Base-by-base conservation (phyloP, 768 basidiomycete species). In the Leccinum incarnatum region DNA sequence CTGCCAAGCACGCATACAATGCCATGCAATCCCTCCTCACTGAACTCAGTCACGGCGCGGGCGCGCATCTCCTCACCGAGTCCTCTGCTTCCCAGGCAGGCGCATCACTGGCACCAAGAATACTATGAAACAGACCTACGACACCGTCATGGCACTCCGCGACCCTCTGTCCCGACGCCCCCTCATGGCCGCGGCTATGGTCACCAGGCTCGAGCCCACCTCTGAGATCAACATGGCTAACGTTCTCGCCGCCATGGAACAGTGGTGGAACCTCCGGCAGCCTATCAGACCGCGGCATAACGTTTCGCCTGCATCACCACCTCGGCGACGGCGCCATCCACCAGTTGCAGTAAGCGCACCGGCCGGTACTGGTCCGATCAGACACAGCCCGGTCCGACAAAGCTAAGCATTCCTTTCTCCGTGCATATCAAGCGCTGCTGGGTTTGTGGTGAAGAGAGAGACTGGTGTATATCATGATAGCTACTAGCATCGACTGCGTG, bases 241-340 rank as follows among this genome's bases (percentile, higher is more conserved):
- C 37, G 21, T 55, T 52, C 47, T 70, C 51, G n/a, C 32, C 12
- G 21, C 34, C 57, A 69, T 69, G 68, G 62, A 68, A 11, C 30
- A 52, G 25, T 69, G 68, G 68, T 69, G 68, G 68, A 2, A 54
- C 46, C 52, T 17, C 49, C 1, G 50, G 34, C 32, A 27, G 25
- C 42, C 15, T 69, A 17, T 65, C 53, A 5, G 59, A 56, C 3
- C 23, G 49, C 21, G 15, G 5, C 25, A 63, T 68, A 64, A 17
- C 34, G 10, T 69, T 69, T 9, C 0, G 63, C 68, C 6, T 69
- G 68, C 51, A 63, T 69, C 40, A 69, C 68, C 42, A 60, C 21
- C 57, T 69, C 37, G 11, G 34, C 7, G 68, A 69, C 52, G 62
- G 68, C 25, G 27, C 27, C 27, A 27, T 27, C 27, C 27, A 27